A percentile compares a stretch with the other conserved stretches of the same genome.
phyloP scores from a whole-genome alignment of 257 asterid genomes.

The Solanum appendiculatum region DNA sequence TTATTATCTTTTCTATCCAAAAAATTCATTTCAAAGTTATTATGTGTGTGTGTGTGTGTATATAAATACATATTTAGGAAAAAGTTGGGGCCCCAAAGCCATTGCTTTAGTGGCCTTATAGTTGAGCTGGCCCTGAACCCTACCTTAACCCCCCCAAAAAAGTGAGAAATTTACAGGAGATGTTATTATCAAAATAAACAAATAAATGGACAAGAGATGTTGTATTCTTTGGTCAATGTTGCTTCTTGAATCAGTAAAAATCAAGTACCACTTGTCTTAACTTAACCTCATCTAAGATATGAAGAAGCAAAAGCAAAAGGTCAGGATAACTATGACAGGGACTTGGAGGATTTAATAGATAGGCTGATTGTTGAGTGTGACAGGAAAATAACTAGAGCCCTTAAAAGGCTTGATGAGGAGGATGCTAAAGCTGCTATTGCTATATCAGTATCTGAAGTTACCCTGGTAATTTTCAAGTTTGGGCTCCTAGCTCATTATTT shows the following conservation, averaged over 20 bases:
- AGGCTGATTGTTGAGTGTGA: constrained; percentile 95
- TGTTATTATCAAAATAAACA: background rate
- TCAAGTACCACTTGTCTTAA: constrained; percentile 9
- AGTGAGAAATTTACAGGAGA: background rate
- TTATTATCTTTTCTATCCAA: too few relatives aligned
- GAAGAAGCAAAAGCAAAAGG: constrained; percentile 79
- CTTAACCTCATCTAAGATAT: constrained; percentile 57
- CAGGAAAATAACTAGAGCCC: constrained; percentile 81
- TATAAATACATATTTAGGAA: too few relatives aligned
- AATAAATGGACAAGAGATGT: background rate
- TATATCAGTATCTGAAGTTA: constrained; percentile 87
- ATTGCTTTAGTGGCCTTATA: background rate
- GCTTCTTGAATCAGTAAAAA: background rate
- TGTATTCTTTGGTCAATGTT: background rate
- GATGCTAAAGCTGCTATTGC: constrained; percentile 98
- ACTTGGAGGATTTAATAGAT: constrained; percentile 90
- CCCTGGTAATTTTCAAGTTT: constrained; percentile 38
- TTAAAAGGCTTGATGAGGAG: constrained; percentile 87
- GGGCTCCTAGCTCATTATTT: background rate
- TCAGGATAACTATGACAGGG: constrained; percentile 77
- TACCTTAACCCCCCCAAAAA: background rate
- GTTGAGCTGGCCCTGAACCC: background rate
- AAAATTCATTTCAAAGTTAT: too few relatives aligned
- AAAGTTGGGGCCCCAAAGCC: background rate
- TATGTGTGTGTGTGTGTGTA: too few relatives aligned